Percentiles rank a stretch among this genome's conserved stretches.
Evolutionary conservation across 2,329 filamentous ascomycete species (phyloP).

Genomic region (Blastomyces silverae): DNA sequence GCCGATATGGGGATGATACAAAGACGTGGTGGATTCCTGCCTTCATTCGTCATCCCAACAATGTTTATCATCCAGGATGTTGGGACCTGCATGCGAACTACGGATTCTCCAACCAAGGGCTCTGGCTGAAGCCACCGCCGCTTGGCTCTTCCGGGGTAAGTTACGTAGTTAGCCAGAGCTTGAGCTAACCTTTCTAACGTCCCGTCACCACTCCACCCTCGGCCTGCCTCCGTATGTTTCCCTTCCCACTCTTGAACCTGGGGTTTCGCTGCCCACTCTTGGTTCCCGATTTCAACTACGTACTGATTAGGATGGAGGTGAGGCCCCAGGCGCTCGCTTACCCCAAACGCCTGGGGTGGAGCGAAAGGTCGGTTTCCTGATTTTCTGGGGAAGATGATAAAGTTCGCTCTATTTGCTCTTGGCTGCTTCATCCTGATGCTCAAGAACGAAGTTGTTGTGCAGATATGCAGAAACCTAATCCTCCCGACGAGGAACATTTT

Average conservation of each 20-base stretch:
- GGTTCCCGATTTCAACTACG: background rate
- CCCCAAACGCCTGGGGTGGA: background rate
- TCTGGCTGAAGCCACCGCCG: background rate
- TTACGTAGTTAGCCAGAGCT: too few species aligned
- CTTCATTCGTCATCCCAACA: too few species aligned
- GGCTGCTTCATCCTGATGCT: background rate
- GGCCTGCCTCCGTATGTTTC: background rate
- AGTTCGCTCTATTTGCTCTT: background rate
- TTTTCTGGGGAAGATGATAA: background rate
- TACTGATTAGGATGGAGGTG: background rate
- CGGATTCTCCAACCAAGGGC: background rate
- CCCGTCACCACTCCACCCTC: background rate
- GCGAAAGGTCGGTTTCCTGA: background rate
- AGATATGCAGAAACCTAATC: background rate
- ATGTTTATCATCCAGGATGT: background rate
- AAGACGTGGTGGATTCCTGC: too few species aligned
- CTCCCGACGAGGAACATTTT: background rate
- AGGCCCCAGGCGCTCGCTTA: background rate
- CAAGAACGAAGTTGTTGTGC: background rate
- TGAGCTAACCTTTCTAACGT: background rate
- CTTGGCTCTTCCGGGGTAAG: background rate
- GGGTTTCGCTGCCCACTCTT: background rate
- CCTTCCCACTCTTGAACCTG: background rate
- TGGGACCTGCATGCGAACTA: background rate
- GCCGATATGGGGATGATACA: too few species aligned